Evolutionary conservation across 148 eudicot species (phyloP), one percentile per base, ranked within the genome.

Genomic region (Bassia scoparia): DNA sequence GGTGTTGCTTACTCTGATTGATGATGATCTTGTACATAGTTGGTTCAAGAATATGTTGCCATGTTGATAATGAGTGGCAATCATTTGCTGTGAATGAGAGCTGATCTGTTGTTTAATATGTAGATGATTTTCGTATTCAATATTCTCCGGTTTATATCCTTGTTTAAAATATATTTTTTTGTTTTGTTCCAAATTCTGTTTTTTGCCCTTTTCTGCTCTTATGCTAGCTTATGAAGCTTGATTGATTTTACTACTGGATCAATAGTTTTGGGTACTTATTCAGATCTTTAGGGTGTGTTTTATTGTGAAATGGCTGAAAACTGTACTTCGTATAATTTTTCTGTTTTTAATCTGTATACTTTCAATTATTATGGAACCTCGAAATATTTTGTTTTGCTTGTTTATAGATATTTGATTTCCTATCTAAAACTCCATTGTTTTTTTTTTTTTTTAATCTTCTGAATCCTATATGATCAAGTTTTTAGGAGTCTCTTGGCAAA

Each of bases 1-100:
- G 82, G 98, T 87, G 41, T 74, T 82, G 46, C 91, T 37, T 81
- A 69, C 53, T 71, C 76, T 55, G 86, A 87, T 58, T 84, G 71
- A 90, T 61, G 31, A 88, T 52, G 44, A 69, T 58, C 37, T 37
- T 16, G 30, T 60, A 56, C 46, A 8, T 26, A 10, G 14, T 35
- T 58, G 8, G 30, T 69, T 63, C 63, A 62, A 21, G 43, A 31
- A 29, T 20, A 37, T n/a, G n/a, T n/a, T n/a, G n/a, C n/a, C n/a
- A 11, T 24, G 38, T 24, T 41, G 46, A 41, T 41, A 4, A 41
- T 7, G 8, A 41, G 3, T 21, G 56, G 23, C 21, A 4, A 44
- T 24, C 34, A 66, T 64, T 52, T 52, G 44, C 30, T 73, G 29
- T 69, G 69, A 69, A 30, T 70, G 30, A 46, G 66, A 69, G 35